Evolutionary conservation across 164 flowering plant genomes (phyloP).

Genomic region (Vitis amurensis): DNA sequence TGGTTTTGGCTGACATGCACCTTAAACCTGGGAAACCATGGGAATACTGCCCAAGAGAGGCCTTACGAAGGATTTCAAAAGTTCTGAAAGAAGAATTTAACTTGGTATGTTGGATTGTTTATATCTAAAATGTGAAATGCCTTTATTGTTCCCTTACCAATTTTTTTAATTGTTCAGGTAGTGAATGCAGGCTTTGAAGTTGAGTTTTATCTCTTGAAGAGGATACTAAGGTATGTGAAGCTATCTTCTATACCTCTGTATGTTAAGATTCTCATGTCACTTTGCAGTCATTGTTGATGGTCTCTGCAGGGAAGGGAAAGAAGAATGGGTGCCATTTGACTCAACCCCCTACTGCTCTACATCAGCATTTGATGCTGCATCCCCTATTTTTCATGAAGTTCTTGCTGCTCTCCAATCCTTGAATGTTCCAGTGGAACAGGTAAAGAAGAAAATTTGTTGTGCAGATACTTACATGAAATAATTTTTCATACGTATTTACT

Average conservation of each 20-base stretch:
- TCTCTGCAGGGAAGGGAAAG: conserved; percentile 68
- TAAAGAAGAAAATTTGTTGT: conserved; percentile 18
- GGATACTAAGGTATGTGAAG: conserved; percentile 42
- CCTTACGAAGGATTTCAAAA: conserved; percentile 68
- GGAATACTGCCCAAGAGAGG: conserved; percentile 96
- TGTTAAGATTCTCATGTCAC: background rate
- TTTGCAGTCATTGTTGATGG: background rate
- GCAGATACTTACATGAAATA: background rate
- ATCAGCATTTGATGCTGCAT: conserved; percentile 75
- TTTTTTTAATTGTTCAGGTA: conserved; percentile 44
- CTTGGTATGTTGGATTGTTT: conserved; percentile 52
- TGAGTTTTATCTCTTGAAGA: conserved; percentile 83
- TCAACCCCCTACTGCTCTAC: conserved; percentile 77
- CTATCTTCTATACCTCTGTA: background rate
- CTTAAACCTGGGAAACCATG: conserved; percentile 78
- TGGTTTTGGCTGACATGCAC: conserved; percentile 97
- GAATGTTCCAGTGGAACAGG: conserved; percentile 83
- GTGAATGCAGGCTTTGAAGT: conserved; percentile 92
- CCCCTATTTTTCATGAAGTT: conserved; percentile 63
- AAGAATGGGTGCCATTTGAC: conserved; percentile 86
- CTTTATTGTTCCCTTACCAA: background rate
- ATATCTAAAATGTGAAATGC: background rate
- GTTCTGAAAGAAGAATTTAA: conserved; percentile 85
- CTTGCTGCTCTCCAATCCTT: conserved; percentile 56
- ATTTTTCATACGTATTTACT: too few species aligned